Evolutionary conservation across 1,284 basidiomycete genomes (phyloP), one percentile per base, ranked within the genome.

Genomic region (Neolentinus lepideus): DNA sequence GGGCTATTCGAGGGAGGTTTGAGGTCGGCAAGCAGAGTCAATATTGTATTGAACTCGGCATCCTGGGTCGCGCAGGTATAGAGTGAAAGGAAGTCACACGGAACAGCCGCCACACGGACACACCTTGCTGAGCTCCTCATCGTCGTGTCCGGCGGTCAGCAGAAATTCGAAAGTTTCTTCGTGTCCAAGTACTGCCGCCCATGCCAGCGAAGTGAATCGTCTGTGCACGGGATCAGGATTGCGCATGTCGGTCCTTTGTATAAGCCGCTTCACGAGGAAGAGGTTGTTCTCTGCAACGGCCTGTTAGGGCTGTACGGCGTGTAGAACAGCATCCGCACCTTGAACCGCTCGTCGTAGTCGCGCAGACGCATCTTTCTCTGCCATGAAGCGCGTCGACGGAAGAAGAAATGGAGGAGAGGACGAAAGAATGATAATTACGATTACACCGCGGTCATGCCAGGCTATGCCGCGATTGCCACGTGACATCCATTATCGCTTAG

Each of bases 161-260:
- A 95, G 73, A 73, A 88, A 96, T 64, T 94, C 91, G 61, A 94
- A 94, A 1, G 91, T 92, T 67, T 96, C 92, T 64, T 93, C 83
- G 58, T 90, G 83, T 0, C 90, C 90, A 27, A 90, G 80, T 0
- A 87, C 79, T 22, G 92, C 92, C 0, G 94, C 85, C 88, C 92
- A 94, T 12, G 91, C 91, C 6, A 97, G 71, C 19, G 89, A 92
- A 0, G 94, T 96, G 66, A 88, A 86, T 1, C 91, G 80, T 61
- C 80, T 80, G 36, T 80, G 73, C 16, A 76, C 79, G 14, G 86
- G 78, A 71, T 97, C 94, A 8, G 90, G 83, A 72, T 96, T 96
- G 26, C 94, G 82, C 75, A 95, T 83, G 66, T 95, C 92, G 26
- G 88, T 90, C 64, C 84, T 75, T 67, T 85, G 84, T 62, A 89